Evolutionary conservation across 2,329 filamentous ascomycete genomes (phyloP).

Genomic region (Hypomyces perniciosus): DNA sequence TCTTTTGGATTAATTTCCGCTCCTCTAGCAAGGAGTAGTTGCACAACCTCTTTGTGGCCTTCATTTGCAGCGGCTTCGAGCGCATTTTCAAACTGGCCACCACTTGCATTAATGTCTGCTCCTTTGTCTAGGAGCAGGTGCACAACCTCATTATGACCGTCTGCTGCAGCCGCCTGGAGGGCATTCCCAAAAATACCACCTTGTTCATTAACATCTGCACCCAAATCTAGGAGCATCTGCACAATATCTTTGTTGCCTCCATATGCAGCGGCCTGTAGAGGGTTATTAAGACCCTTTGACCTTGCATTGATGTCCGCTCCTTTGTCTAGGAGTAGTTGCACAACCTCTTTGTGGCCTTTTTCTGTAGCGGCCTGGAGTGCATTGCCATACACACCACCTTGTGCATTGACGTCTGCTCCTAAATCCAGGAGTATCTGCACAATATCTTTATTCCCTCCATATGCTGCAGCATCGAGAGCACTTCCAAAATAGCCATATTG

Average conservation of each 20-base stretch:
- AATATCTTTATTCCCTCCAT: no score
- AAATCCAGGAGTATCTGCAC: not conserved
- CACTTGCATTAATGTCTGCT: not conserved
- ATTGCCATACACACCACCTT: not conserved
- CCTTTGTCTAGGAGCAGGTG: not conserved
- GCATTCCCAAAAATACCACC: not conserved
- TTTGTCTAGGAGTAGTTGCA: not conserved
- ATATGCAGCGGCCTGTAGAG: no score
- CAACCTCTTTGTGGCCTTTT: fast-evolving
- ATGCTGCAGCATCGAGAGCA: no score
- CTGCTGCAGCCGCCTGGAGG: not conserved
- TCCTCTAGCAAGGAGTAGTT: not conserved
- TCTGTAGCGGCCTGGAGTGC: not conserved
- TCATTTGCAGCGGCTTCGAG: not conserved
- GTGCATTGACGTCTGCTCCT: not conserved
- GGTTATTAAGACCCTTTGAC: fast-evolving
- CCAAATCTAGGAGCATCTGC: not conserved
- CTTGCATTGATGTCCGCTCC: not conserved
- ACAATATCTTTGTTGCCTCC: no score
- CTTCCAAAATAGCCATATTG: no score
- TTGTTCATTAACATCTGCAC: not conserved
- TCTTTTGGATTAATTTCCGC: not conserved
- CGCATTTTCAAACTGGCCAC: not conserved
- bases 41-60: not conserved
- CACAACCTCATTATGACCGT: not conserved